Percentiles rank a stretch among this genome's conserved stretches.
phyloP scores from a whole-genome alignment of 2,329 filamentous ascomycete genomes.

The Colletotrichum endophyticum region DNA sequence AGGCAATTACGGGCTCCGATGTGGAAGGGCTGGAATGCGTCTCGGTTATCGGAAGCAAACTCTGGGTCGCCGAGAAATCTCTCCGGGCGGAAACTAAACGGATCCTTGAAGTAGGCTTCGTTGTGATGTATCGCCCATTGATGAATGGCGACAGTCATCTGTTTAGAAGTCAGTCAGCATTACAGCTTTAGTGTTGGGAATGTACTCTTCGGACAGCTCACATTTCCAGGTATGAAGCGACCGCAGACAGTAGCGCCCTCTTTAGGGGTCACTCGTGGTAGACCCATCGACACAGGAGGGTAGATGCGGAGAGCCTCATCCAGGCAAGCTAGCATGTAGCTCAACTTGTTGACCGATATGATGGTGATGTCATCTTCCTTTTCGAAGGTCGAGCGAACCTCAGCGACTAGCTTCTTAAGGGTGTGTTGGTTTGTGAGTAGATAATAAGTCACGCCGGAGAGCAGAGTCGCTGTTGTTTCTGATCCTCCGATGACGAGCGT shows the following conservation, averaged over 20 bases:
- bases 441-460: constrained; percentile 43
- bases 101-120: not conserved
- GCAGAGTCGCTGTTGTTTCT: constrained; percentile 48
- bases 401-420: constrained; percentile 33
- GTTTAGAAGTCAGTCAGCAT: fast-evolving
- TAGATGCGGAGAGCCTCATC: constrained; percentile 42
- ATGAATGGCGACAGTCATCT: not conserved
- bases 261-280: not conserved
- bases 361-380: constrained; percentile 40
- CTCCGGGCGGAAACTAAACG: not conserved
- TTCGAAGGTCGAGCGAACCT: constrained; percentile 42
- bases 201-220: not conserved
- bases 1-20: not conserved
- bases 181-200: fast-evolving
- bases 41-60: constrained; percentile 34
- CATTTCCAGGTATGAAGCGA: not conserved
- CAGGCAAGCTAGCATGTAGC: constrained; percentile 43
- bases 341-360: constrained; percentile 28
- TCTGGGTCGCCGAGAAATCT: not conserved
- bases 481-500: constrained; percentile 37
- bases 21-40: constrained; percentile 50
- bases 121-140: not conserved
- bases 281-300: constrained; percentile 6
- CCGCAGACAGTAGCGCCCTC: not conserved
- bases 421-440: constrained; percentile 33